Conservation (phyloP, 2,329 filamentous ascomycete genomes). For the Beauveria bassiana region DNA sequence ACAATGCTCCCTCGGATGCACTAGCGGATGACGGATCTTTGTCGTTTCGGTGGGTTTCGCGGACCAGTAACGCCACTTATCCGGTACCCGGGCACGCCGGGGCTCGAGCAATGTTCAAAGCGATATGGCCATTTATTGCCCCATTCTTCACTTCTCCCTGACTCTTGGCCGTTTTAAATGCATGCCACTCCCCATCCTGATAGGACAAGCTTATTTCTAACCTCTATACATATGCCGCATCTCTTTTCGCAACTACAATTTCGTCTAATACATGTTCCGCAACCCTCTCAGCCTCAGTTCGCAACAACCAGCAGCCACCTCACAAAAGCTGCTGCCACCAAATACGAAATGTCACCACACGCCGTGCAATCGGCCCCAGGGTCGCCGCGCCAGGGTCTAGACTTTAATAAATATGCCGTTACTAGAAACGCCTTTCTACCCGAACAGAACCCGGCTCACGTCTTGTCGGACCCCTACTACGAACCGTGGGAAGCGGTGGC, state of each 20-base stretch:
- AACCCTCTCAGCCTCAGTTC: too few species aligned
- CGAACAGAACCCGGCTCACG: slow-evolving; percentile 54
- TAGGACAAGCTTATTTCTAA: background rate
- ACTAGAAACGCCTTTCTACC: slow-evolving; percentile 69
- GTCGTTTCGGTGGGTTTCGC: background rate
- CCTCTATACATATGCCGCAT: background rate
- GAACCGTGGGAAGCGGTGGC: slow-evolving; percentile 69
- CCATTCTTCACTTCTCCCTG: background rate
- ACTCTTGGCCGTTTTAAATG: background rate
- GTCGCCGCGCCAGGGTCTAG: slow-evolving; percentile 16
- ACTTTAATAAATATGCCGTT: slow-evolving; percentile 30
- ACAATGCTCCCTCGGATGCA: background rate
- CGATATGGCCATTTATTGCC: background rate
- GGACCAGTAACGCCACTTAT: background rate
- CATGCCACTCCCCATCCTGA: background rate
- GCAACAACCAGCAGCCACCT: background rate
- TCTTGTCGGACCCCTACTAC: slow-evolving; percentile 66
- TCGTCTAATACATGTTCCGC: too few species aligned
- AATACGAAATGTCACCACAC: slow-evolving; percentile 34
- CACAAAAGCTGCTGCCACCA: background rate
- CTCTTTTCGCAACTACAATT: too few species aligned
- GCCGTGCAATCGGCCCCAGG: slow-evolving; percentile 22
- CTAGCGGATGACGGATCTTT: slow-evolving; percentile 9
- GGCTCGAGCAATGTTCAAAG: background rate
- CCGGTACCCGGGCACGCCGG: background rate